Percentiles rank a stretch among this genome's conserved stretches.
Conservation (phyloP, 78 protist species). For the Speleostelium caveatum region DNA sequence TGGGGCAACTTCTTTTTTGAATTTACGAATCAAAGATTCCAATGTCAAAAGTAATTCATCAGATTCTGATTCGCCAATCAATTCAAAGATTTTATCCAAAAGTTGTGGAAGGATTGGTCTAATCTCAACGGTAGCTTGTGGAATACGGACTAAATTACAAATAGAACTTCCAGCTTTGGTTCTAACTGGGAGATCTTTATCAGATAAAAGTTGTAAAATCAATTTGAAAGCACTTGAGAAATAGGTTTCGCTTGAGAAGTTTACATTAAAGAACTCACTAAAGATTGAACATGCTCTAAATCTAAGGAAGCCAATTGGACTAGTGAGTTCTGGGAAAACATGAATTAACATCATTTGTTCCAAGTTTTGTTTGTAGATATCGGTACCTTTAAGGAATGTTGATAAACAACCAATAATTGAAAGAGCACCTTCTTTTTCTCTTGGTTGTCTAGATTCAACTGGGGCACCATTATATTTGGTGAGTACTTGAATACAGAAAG, state of each 20-base stretch:
- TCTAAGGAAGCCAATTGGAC: conserved; percentile 58
- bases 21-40: conserved; percentile 65
- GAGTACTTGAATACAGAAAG: conserved; percentile 42
- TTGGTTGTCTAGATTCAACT: conserved; percentile 12
- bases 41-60: conserved; percentile 82
- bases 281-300: conserved; percentile 49
- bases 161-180: conserved; percentile 77
- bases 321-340: conserved; percentile 65
- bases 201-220: conserved; percentile 32
- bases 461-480: background rate
- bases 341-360: conserved; percentile 71
- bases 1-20: conserved; percentile 78
- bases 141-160: conserved; percentile 49
- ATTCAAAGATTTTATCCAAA: conserved; percentile 68
- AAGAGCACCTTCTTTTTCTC: conserved; percentile 49
- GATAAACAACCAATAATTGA: conserved; percentile 34
- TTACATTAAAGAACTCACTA: conserved; percentile 43
- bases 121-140: conserved; percentile 49
- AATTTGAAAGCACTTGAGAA: conserved; percentile 40
- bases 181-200: conserved; percentile 84
- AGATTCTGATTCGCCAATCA: conserved; percentile 78
- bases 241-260: conserved; percentile 29
- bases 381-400: conserved; percentile 8
- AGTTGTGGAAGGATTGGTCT: conserved; percentile 69
- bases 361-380: background rate